Evolutionary conservation across 2,329 filamentous ascomycete species (phyloP), one percentile per base, ranked within the genome.

Genomic region (Trichophyton verrucosum): DNA sequence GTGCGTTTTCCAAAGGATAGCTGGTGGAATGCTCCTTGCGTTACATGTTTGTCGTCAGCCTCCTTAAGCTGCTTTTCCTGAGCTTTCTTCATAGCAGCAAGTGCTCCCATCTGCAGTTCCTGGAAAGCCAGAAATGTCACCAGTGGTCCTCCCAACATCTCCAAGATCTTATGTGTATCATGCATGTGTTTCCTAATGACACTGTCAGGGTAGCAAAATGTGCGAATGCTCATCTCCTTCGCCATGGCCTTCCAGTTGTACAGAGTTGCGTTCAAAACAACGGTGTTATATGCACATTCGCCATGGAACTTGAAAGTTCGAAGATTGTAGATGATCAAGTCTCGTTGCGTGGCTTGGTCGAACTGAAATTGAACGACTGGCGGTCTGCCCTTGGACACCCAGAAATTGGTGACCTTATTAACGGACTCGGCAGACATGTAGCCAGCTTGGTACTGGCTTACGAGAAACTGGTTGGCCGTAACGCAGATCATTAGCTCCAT

Each of bases 321-420:
- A 56, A 79, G 69, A 63, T 81, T 80, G 53, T 71, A 68, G 9
- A 72, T 64, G 60, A 82, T 75, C 3, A 82, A 67, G 20, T 77
- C 73, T 9, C 74, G 73, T 65, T 82, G 80, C 7, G 78, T 81
- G 20, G 68, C 68, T 66, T 80, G 77, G 66, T 81, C 79, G 64
- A 79, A 82, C 64, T 76, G 75, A 66, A 82, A 82, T 62, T 81
- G 76, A 7, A 75, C 70, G 22, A 81, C 78, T 46, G 73, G 72
- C 15, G 77, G 75, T 9, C 78, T 70, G 57, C 79, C 78, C 61
- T 77, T 78, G 1, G 72, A 71, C 36, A 68, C 70, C 79, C 79
- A 79, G 62, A 67, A 69, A 33, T 69, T 68, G 51, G 67, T 71
- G 42, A 76, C 62, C 59, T 72, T 75, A 22, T 66, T 67, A 60